A percentile compares a stretch with the other conserved stretches of the same genome.
Evolutionary conservation across 768 basidiomycete genomes (phyloP).

Genomic region (Pisolithus sp.): DNA sequence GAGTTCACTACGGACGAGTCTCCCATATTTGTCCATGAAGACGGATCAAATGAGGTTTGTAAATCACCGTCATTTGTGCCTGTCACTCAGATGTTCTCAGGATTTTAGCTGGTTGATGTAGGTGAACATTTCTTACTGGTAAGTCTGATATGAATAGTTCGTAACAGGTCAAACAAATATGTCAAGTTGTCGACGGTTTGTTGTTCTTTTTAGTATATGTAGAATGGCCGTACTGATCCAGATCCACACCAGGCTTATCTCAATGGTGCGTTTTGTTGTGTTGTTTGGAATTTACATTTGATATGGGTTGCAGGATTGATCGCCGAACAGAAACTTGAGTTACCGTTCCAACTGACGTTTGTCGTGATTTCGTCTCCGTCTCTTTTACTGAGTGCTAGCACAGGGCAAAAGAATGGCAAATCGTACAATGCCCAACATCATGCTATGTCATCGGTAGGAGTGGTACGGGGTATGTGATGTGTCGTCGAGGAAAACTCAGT

Average conservation of each 20-base stretch:
- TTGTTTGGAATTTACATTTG: not conserved
- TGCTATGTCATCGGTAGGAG: slow-evolving; percentile 60
- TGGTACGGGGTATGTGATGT: slow-evolving; percentile 50
- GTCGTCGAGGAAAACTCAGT: not conserved
- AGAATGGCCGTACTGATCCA: not conserved
- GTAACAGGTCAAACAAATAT: slow-evolving; percentile 4
- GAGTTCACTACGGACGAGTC: slow-evolving; percentile 9
- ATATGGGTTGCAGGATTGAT: slow-evolving; percentile 3
- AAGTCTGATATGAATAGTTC: not conserved
- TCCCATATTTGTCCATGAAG: slow-evolving; percentile 30
- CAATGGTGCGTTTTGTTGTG: not conserved
- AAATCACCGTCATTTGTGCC: not conserved
- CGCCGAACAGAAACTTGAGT: slow-evolving; percentile 2
- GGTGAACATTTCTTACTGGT: slow-evolving; percentile 10
- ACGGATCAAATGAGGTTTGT: slow-evolving; percentile 42
- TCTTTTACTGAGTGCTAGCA: slow-evolving; percentile 3
- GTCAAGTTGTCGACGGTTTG: slow-evolving; percentile 5
- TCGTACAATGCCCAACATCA: slow-evolving; percentile 49
- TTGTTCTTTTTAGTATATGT: not conserved
- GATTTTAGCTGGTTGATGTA: slow-evolving; percentile 24
- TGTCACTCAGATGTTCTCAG: not conserved
- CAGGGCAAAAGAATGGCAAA: slow-evolving; percentile 41
- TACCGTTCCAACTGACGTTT: slow-evolving; percentile 4
- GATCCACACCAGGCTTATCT: slow-evolving; percentile 1
- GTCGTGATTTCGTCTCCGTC: slow-evolving; percentile 8